Conservation (phyloP, 108 stramenopile genomes). For the Conticribra guillardii region DNA sequence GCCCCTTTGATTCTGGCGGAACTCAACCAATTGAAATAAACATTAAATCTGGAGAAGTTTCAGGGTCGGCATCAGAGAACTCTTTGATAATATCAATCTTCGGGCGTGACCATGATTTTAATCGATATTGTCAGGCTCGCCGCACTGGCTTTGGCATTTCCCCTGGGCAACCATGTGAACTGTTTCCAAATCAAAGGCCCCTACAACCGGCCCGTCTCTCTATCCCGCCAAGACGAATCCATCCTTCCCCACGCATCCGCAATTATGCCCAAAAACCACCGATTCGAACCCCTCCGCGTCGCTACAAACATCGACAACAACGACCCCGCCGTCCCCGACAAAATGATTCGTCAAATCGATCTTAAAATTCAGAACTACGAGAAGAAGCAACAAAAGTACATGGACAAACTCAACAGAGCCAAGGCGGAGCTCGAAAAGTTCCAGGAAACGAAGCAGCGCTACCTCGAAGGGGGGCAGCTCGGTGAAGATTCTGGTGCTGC, state of each 20-base stretch:
- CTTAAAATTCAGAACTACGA: slow-evolving; percentile 64
- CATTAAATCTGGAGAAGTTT: no score
- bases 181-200: slow-evolving; percentile 21
- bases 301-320: slow-evolving; percentile 38
- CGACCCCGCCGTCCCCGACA: slow-evolving; percentile 37
- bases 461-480: slow-evolving; percentile 59
- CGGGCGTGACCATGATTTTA: neutral
- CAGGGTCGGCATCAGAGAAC: no score
- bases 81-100: no score
- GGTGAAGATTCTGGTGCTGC: slow-evolving; percentile 34
- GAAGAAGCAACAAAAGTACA: slow-evolving; percentile 59
- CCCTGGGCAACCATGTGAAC: slow-evolving; percentile 34
- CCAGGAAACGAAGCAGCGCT: slow-evolving; percentile 68
- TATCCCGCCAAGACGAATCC: slow-evolving; percentile 19
- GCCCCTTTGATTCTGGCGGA: no score
- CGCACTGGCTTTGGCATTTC: slow-evolving; percentile 26
- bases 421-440: slow-evolving; percentile 57
- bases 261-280: slow-evolving; percentile 15
- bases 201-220: slow-evolving; percentile 18
- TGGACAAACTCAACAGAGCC: slow-evolving; percentile 51
- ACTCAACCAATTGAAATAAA: no score
- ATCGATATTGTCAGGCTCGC: slow-evolving; percentile 2
- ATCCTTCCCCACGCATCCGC: slow-evolving; percentile 20
- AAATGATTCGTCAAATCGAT: slow-evolving; percentile 68
- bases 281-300: slow-evolving; percentile 11